Evolutionary conservation across 2,329 filamentous ascomycete genomes (phyloP), one percentile per base, ranked within the genome.

Genomic region (Elsinoe australis): DNA sequence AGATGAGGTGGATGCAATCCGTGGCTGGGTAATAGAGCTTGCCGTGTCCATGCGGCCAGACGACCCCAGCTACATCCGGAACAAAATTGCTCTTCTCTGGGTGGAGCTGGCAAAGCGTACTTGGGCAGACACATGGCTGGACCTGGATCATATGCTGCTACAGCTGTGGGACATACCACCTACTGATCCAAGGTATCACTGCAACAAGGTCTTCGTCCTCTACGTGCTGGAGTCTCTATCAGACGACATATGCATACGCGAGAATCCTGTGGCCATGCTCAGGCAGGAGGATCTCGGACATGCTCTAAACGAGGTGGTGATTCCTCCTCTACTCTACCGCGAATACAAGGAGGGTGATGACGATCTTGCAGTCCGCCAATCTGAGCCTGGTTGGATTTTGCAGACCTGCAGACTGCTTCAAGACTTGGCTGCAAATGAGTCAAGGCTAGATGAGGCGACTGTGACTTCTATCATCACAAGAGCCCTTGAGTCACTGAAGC

Each of bases 31-130:
- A 34, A 68, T 95, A 49, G 75, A 83, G 61, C 80, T 98, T 9
- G 85, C 87, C 9, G 79, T 84, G 59, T 75, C 76, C 52, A 72
- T 94, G 34, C 73, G 78, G 4, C 75, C 76, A 36, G 75, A 80
- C 15, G 90, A 96, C 61, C 86, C 87, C 2, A 66, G 76, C 24
- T 98, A 89, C 63, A 71, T 95, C 55, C 78, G 90, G 57, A 96
- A 94, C 73, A 98, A 98, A 70, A 83, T 92, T 26, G 87, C 87
- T 21, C 85, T 94, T 67, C 70, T 98, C 53, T 98, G 92, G 92
- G 86, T 89, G 5, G 92, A 96, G 65, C 74, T 95, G 47, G 88
- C 89, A 32, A 96, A 96, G 71, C 79, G 90, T 58, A 85, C 80
- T 61, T 98, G 92, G 92, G 62, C 59, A 29, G 87, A 77, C n/a